Evolutionary conservation across 2,329 filamentous ascomycete genomes (phyloP).

Genomic region (Arthrobotrys sinensis): DNA sequence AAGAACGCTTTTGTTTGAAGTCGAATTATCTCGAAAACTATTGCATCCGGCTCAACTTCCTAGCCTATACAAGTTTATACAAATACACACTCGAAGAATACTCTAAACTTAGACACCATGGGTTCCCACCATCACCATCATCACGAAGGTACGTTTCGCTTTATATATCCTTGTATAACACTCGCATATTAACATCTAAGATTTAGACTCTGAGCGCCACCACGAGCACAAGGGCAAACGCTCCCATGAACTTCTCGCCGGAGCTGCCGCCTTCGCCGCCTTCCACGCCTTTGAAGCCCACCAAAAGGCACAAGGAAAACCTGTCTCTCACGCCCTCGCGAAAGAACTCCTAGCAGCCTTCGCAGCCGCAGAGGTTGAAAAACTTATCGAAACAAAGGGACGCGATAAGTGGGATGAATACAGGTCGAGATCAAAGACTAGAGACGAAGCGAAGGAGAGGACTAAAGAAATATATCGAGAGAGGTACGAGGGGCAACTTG

Average conservation of each 20-base stretch:
- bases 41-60: no score
- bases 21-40: no score
- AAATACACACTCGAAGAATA: neutral
- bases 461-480: conserved; percentile 75
- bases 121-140: conserved; percentile 39
- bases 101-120: conserved; percentile 14
- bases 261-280: conserved; percentile 82
- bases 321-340: conserved; percentile 80
- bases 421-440: conserved; percentile 67
- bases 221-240: conserved; percentile 74
- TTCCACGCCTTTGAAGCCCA: conserved; percentile 85
- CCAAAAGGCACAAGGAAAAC: conserved; percentile 80
- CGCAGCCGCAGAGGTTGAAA: conserved; percentile 82
- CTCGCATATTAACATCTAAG: neutral
- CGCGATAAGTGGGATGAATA: conserved; percentile 68
- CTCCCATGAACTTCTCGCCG: conserved; percentile 81
- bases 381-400: conserved; percentile 80
- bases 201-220: conserved; percentile 9
- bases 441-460: conserved; percentile 74
- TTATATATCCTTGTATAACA: neutral
- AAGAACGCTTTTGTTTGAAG: no score
- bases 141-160: neutral
- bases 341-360: conserved; percentile 83
- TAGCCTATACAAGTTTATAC: neutral
- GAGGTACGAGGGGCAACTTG: conserved; percentile 72